Evolutionary conservation across 495 filamentous ascomycete species (phyloP), one percentile per base, ranked within the genome.

Genomic region (Hypoxylon fuscum): DNA sequence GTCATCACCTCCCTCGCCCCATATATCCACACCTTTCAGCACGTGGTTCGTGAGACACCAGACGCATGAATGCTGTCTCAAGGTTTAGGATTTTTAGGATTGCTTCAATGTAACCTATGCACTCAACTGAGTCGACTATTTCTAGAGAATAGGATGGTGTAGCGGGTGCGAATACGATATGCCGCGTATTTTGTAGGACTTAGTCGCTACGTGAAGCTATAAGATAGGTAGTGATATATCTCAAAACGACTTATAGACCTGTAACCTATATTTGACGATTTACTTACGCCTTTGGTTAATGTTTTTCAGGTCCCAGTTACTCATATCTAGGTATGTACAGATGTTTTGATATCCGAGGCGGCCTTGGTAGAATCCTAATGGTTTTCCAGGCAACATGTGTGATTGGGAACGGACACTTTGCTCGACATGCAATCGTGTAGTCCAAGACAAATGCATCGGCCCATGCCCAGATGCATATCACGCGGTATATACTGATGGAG

Each of bases 351-450:
- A 49, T 32, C 2, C 22, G 45, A 22, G 18, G 14, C 22, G 12
- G 18, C 27, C 8, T 32, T 23, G 14, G 43, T 32, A 23, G n/a
- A 20, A n/a, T 32, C 27, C 43, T 32, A 20, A 27, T 5, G 25
- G 22, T 31, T n/a, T 11, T 32, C 22, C 12, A 15, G 27, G 17
- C n/a, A 49, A 22, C 21, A 49, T 49, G 45, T 49, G 45, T 18
- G 45, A 49, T n/a, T 49, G 45, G 45, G 45, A 49, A n/a, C 45
- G 45, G 15, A 49, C 45, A 21, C 32, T 32, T 15, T 49, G 45
- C 17, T 49, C 45, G 7, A 49, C 45, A 32, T 49, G 45, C 45
- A 49, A 49, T 23, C 12, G 21, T 6, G 22, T 49, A 32, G 22
- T 49, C 5, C 45, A 49, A 22, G 45, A 49, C 22, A 49, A 49